phyloP scores from a whole-genome alignment of 306 rosid genomes.

The Cucurbita argyrosperma region DNA sequence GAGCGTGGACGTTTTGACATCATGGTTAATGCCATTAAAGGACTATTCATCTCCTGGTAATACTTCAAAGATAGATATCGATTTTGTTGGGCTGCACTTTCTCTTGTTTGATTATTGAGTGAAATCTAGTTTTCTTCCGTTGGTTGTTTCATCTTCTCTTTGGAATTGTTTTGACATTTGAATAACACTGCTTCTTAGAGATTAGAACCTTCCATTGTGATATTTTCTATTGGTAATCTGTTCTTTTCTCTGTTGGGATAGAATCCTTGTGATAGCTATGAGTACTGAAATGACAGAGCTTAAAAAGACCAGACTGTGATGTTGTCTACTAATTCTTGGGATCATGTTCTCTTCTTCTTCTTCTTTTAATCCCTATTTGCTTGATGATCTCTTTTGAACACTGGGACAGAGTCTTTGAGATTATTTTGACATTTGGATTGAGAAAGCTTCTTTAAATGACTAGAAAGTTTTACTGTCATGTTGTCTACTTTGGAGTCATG shows the following conservation, averaged over 20 bases:
- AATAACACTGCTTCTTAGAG: not conserved
- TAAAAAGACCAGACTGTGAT: not conserved
- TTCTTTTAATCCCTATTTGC: not conserved
- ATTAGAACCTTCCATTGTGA: not conserved
- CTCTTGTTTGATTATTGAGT: not conserved
- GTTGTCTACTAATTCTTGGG: not conserved
- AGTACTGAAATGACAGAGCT: not conserved
- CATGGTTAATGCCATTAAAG: conserved; percentile 43
- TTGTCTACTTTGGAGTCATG: not conserved
- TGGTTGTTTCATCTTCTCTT: not conserved
- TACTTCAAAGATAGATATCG: not conserved
- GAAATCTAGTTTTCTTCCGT: not conserved
- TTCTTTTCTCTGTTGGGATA: too few relatives aligned
- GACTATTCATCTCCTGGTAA: conserved; percentile 42
- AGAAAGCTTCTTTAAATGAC: not conserved
- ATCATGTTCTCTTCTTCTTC: not conserved
- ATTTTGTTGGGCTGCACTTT: not conserved
- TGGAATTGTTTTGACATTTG: not conserved
- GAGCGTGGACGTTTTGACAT: not conserved
- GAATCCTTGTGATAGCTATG: not conserved
- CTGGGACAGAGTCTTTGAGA: not conserved
- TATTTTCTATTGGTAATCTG: not conserved
- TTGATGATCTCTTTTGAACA: not conserved
- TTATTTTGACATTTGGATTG: not conserved
- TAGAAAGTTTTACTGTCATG: not conserved